phyloP scores from a whole-genome alignment of 2,329 filamentous ascomycete genomes.

The Neofusicoccum ribis region DNA sequence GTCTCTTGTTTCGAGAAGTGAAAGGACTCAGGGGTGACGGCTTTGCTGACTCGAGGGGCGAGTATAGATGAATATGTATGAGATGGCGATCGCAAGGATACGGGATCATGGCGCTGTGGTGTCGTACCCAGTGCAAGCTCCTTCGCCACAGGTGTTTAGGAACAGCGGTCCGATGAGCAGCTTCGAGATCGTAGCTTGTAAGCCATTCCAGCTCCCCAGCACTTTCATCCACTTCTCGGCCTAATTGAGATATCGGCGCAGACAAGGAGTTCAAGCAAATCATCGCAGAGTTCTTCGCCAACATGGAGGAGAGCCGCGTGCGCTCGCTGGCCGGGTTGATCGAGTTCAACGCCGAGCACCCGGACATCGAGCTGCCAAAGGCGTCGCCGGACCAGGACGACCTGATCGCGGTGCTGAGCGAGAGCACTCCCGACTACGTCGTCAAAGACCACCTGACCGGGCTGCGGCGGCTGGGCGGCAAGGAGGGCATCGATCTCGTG shows the following conservation, averaged over 20 bases:
- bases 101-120: slow-evolving; percentile 39
- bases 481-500: slow-evolving; percentile 35
- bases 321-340: slow-evolving; percentile 40
- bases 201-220: slow-evolving; percentile 15
- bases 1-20: neutral
- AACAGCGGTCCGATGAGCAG: slow-evolving; percentile 32
- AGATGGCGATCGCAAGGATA: slow-evolving; percentile 35
- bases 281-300: slow-evolving; percentile 34
- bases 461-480: slow-evolving; percentile 32
- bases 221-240: no score
- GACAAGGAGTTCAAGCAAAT: slow-evolving; percentile 38
- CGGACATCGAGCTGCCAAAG: slow-evolving; percentile 33
- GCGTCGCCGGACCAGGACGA: slow-evolving; percentile 37
- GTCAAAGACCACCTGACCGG: slow-evolving; percentile 29
- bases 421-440: slow-evolving; percentile 20
- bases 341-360: slow-evolving; percentile 39
- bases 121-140: slow-evolving; percentile 36
- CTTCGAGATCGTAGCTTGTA: slow-evolving; percentile 40
- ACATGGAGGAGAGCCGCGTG: slow-evolving; percentile 33
- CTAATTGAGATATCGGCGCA: neutral
- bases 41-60: slow-evolving; percentile 7
- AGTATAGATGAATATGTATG: slow-evolving; percentile 36
- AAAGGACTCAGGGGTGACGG: slow-evolving; percentile 6
- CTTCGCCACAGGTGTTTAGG: slow-evolving; percentile 32
- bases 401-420: slow-evolving; percentile 35